Evolutionary conservation across 768 basidiomycete species (phyloP), one percentile per base, ranked within the genome.

Genomic region (Serendipita sp.): DNA sequence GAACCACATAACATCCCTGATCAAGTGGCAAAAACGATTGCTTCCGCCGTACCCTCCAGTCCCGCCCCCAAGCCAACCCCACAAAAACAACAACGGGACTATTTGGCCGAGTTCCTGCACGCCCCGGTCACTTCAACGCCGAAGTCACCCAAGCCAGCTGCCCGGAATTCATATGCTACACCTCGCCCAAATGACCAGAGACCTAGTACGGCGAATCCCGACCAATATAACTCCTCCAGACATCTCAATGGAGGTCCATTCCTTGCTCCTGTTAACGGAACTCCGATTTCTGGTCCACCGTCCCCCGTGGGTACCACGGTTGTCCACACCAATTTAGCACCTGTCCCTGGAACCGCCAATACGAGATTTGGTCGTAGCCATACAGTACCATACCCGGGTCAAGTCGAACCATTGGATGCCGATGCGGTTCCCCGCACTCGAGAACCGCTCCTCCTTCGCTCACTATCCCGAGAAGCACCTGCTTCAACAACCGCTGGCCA

Each of bases 71-170:
- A 50, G 48, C 1, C n/a, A n/a, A 50, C 48, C 29, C 55, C 55
- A 27, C 27, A 60, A 37, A 60, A 36, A 60, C 34, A 10, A 37
- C 55, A 23, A 10, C 33, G 23, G 4, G 33, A 60, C 36, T 34
- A 60, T 60, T 60, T 60, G 34, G 55, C 55, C 16, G 55, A 60
- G 13, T 60, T 60, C 55, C 29, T 60, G 29, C 55, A 60, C 55
- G 31, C 55, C n/a, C 55, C 55, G 27, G 36, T 10, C 55, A 50
- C 48, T 50, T 37, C 55, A 4, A 34, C 34, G 8, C 55, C 55
- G 36, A 60, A 60, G 33, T 60, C 55, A 10, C 55, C 55, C 4
- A 60, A 60, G 55, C 55, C 55, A 27, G 29, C 55, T 8, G 27
- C 27, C 18, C 23, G 55, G 55, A 60, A 60, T 37, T 60, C 55